These are phyloP conservation scores for Venturiaceae sp. DNA, from an alignment of 2,329 filamentous ascomycete genomes.

Conservation along the genomic window DNA sequence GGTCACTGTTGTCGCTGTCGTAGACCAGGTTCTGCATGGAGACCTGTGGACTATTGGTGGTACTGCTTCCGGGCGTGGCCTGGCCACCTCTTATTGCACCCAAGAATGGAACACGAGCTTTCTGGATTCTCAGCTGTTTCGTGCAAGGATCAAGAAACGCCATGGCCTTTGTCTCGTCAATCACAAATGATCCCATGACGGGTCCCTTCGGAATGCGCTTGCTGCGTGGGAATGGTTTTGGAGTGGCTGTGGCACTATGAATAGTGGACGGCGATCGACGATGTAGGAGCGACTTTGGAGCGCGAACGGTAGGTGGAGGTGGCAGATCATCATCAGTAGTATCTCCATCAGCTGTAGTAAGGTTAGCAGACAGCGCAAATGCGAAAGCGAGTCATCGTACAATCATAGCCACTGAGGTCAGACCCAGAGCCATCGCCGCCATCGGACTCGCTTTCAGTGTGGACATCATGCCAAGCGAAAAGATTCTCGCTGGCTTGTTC, in stretches of 20 bases:
- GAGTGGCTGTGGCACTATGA: conserved; percentile 22
- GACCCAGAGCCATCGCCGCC: conserved; percentile 36
- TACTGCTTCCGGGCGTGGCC: conserved; percentile 19
- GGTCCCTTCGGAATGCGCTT: conserved; percentile 15
- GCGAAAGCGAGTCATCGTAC: conserved; percentile 31
- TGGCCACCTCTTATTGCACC: neutral
- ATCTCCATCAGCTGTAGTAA: conserved; percentile 47
- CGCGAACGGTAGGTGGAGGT: conserved; percentile 36
- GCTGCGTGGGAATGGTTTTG: conserved; percentile 24
- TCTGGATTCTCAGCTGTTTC: conserved; percentile 16
- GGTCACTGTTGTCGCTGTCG: conserved; percentile 28
- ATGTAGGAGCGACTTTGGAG: conserved; percentile 39
- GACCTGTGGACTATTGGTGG: conserved; percentile 27
- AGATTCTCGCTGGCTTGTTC: conserved; percentile 29
- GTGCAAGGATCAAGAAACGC: conserved; percentile 20
- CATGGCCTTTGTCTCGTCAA: conserved; percentile 20
- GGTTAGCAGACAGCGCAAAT: conserved; percentile 33
- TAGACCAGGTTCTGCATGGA: conserved; percentile 21
- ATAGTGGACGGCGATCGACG: conserved; percentile 36
- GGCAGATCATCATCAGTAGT: conserved; percentile 50
- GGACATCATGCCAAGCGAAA: conserved; percentile 20
- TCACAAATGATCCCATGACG: conserved; percentile 21
- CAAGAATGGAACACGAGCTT: conserved; percentile 5
- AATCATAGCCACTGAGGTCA: conserved; percentile 47
- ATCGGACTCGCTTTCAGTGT: conserved; percentile 16